Conservation (phyloP, 768 basidiomycete genomes). For the Plicaturopsis crispa region DNA sequence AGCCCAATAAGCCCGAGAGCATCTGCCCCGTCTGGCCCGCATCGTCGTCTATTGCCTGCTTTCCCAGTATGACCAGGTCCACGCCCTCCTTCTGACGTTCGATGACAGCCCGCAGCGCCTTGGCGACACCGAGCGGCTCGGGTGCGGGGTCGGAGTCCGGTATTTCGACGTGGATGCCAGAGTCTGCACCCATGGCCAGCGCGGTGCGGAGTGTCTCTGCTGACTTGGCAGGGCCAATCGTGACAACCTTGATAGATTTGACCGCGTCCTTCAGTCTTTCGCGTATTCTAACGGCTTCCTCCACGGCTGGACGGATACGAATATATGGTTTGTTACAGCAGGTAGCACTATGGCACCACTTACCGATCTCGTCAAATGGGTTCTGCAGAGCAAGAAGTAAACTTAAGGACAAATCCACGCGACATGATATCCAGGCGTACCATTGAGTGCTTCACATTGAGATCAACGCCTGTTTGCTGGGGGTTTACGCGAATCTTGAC, state of each 20-base stretch:
- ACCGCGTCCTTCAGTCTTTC: slow-evolving; percentile 72
- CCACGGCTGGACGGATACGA: slow-evolving; percentile 57
- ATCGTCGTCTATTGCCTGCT: slow-evolving; percentile 98
- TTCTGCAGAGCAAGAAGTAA: slow-evolving; percentile 45
- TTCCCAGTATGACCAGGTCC: slow-evolving; percentile 92
- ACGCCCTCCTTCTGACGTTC: slow-evolving; percentile 50
- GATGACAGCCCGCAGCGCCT: slow-evolving; percentile 73
- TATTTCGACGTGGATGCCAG: slow-evolving; percentile 83
- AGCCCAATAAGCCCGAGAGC: slow-evolving; percentile 87
- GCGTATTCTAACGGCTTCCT: slow-evolving; percentile 94
- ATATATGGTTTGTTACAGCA: neutral
- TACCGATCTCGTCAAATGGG: slow-evolving; percentile 98
- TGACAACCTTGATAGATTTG: slow-evolving; percentile 83
- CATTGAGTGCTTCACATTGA: slow-evolving; percentile 99
- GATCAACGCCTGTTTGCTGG: slow-evolving; percentile 91
- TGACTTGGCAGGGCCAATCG: slow-evolving; percentile 91
- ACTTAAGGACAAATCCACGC: no score
- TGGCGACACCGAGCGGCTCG: slow-evolving; percentile 89
- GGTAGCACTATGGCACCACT: slow-evolving; percentile 13
- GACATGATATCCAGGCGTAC: no score
- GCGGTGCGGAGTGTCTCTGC: slow-evolving; percentile 90
- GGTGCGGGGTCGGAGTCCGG: slow-evolving; percentile 66
- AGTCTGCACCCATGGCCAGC: slow-evolving; percentile 96
- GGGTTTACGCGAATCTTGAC: slow-evolving; percentile 98
- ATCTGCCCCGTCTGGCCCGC: slow-evolving; percentile 94